A percentile compares a stretch with the other conserved stretches of the same genome.
Evolutionary conservation across 2,329 filamentous ascomycete species (phyloP).

Genomic region (Westerdykella ornata): DNA sequence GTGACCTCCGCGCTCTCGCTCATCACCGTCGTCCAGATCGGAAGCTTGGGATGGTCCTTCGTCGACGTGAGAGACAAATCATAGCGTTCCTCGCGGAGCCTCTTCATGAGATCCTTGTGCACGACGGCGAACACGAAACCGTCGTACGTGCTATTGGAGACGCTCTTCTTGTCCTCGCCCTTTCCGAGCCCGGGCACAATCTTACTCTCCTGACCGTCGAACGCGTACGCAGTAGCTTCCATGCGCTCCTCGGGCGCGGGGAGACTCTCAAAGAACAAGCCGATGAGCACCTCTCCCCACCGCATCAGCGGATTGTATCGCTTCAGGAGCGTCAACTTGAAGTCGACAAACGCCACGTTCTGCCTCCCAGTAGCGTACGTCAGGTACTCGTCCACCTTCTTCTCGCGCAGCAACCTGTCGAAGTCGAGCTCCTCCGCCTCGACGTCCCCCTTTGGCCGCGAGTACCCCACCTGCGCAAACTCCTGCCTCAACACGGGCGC

Average conservation of each 20-base stretch:
- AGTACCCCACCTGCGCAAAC: slow-evolving; percentile 81
- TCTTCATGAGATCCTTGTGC: slow-evolving; percentile 90
- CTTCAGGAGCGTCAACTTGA: slow-evolving; percentile 75
- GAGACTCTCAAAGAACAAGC: slow-evolving; percentile 76
- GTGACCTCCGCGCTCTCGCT: slow-evolving; percentile 94
- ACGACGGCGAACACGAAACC: slow-evolving; percentile 92
- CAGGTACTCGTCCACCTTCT: slow-evolving; percentile 76
- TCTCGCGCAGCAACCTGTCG: slow-evolving; percentile 69
- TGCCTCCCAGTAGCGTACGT: slow-evolving; percentile 86
- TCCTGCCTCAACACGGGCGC: slow-evolving; percentile 66
- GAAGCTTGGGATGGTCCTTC: slow-evolving; percentile 87
- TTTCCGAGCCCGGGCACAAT: slow-evolving; percentile 62
- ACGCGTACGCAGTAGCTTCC: slow-evolving; percentile 75
- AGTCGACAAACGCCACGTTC: slow-evolving; percentile 86
- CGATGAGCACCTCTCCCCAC: slow-evolving; percentile 60
- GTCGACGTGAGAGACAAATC: slow-evolving; percentile 88
- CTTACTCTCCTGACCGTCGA: slow-evolving; percentile 82
- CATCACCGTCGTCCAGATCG: slow-evolving; percentile 88
- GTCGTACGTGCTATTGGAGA: slow-evolving; percentile 62
- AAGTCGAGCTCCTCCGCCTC: slow-evolving; percentile 36
- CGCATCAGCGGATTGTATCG: slow-evolving; percentile 73
- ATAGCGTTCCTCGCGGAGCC: slow-evolving; percentile 84
- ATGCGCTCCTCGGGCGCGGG: slow-evolving; percentile 62
- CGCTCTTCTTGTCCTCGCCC: slow-evolving; percentile 55
- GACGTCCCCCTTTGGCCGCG: slow-evolving; percentile 40